These are phyloP conservation scores for Lyophyllum shimeji DNA, from an alignment of 768 basidiomycete species.

Conservation along the genomic window DNA sequence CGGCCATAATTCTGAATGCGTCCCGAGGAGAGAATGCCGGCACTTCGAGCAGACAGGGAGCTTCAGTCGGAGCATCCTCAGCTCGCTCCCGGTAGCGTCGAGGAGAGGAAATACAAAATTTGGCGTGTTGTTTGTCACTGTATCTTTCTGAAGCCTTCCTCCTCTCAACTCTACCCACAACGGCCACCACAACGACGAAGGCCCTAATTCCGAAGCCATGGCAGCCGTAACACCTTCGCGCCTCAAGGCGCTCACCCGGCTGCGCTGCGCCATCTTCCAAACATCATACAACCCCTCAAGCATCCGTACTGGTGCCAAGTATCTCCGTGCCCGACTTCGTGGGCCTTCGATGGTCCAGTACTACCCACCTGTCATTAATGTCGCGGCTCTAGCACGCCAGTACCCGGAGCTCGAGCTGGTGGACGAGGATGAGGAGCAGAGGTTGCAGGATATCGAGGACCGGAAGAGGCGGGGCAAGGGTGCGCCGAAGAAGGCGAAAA, in stretches of 20 bases:
- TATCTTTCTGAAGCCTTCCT: conserved; percentile 1
- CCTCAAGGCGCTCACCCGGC: conserved; percentile 57
- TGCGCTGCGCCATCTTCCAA: conserved; percentile 78
- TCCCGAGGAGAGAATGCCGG: conserved; percentile 14
- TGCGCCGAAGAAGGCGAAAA: conserved; percentile 77
- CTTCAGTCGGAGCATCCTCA: conserved; percentile 2
- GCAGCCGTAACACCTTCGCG: conserved; percentile 46
- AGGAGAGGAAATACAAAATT: conserved; percentile 1
- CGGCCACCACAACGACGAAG: too few relatives aligned
- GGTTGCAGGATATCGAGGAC: conserved; percentile 66
- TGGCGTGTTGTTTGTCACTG: conserved; percentile 10
- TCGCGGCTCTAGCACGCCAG: conserved; percentile 48
- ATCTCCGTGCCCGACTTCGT: conserved; percentile 76
- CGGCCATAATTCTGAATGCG: conserved; percentile 12
- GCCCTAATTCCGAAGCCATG: conserved; percentile 17
- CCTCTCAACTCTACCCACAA: background rate
- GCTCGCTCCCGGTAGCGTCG: background rate
- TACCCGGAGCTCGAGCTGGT: conserved; percentile 61
- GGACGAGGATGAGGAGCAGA: conserved; percentile 65
- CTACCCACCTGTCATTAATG: conserved; percentile 65
- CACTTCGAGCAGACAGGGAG: conserved; percentile 18
- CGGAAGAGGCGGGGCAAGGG: conserved; percentile 79
- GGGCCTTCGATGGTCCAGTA: conserved; percentile 88
- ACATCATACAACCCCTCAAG: conserved; percentile 86
- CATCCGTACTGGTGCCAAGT: conserved; percentile 87